These are phyloP conservation scores for Penicillium sp. DNA, from an alignment of 2,329 filamentous ascomycete species.

Conservation along the genomic window DNA sequence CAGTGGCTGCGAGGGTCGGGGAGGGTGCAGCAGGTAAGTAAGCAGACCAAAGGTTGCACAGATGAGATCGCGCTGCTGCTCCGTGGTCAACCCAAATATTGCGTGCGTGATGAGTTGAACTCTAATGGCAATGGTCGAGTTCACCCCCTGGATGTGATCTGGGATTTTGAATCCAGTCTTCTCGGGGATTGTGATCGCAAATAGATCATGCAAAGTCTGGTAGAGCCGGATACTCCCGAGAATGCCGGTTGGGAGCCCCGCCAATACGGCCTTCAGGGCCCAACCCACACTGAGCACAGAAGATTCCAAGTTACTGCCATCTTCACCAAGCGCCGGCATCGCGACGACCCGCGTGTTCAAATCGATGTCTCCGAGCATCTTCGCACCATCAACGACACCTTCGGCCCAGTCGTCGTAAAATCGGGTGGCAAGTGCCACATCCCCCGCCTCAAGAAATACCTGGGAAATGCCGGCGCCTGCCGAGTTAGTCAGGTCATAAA, in stretches of 20 bases:
- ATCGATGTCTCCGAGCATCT: constrained; percentile 35
- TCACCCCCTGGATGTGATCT: constrained; percentile 24
- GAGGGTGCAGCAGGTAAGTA: constrained; percentile 29
- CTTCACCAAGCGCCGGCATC: constrained; percentile 29
- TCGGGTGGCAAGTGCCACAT: constrained; percentile 35
- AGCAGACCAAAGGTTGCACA: constrained; percentile 45
- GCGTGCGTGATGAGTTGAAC: constrained; percentile 40
- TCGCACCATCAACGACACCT: constrained; percentile 41
- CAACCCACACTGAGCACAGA: constrained; percentile 37
- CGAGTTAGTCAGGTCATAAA: constrained; percentile 12
- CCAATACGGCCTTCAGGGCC: constrained; percentile 38
- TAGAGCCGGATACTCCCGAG: constrained; percentile 41
- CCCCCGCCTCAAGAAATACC: constrained; percentile 39
- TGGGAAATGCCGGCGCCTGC: constrained; percentile 28
- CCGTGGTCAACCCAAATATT: constrained; percentile 37
- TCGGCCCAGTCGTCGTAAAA: constrained; percentile 44
- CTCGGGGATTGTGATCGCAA: constrained; percentile 18
- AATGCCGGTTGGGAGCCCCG: constrained; percentile 42
- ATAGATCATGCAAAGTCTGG: constrained; percentile 33
- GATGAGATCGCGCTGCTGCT: constrained; percentile 44
- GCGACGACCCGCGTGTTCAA: constrained; percentile 36
- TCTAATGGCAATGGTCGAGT: constrained; percentile 23
- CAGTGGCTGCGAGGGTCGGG: background rate
- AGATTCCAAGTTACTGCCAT: background rate
- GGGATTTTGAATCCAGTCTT: constrained; percentile 13